A percentile compares a stretch with the other conserved stretches of the same genome.
These are phyloP conservation scores for Trichoderma sp. DNA, from an alignment of 2,329 filamentous ascomycete genomes.

Conservation along the genomic window DNA sequence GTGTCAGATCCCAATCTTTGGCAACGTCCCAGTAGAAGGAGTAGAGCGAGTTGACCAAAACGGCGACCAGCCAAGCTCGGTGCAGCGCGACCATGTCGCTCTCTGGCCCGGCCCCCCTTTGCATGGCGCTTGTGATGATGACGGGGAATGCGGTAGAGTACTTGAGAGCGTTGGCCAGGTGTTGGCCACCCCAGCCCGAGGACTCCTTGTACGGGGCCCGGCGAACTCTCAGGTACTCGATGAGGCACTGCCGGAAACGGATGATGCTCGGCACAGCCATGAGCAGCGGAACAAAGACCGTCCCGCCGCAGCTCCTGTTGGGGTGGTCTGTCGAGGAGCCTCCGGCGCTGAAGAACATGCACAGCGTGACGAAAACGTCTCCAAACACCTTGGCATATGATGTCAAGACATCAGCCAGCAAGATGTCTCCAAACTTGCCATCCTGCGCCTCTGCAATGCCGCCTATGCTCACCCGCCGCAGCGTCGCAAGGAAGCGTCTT, in stretches of 20 bases:
- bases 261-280: conserved; percentile 81
- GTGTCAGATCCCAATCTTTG: conserved; percentile 92
- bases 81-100: conserved; percentile 45
- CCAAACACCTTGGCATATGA: conserved; percentile 91
- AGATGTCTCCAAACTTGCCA: conserved; percentile 90
- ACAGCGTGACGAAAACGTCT: conserved; percentile 82
- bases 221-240: conserved; percentile 74
- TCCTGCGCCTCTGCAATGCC: conserved; percentile 82
- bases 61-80: conserved; percentile 66
- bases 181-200: conserved; percentile 75
- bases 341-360: conserved; percentile 78
- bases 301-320: conserved; percentile 77
- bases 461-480: conserved; percentile 77
- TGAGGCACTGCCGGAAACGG: conserved; percentile 86
- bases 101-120: conserved; percentile 55
- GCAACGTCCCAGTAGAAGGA: conserved; percentile 99
- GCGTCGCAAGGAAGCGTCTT: conserved; percentile 68
- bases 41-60: conserved; percentile 81
- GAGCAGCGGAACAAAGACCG: conserved; percentile 76
- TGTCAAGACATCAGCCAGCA: conserved; percentile 90
- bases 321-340: conserved; percentile 76
- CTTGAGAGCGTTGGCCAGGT: conserved; percentile 90
- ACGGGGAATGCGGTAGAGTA: conserved; percentile 95
- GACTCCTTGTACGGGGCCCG: conserved; percentile 53
- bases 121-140: conserved; percentile 73